phyloP scores from a whole-genome alignment of 2,329 filamentous ascomycete species.

The Alternaria triticina region DNA sequence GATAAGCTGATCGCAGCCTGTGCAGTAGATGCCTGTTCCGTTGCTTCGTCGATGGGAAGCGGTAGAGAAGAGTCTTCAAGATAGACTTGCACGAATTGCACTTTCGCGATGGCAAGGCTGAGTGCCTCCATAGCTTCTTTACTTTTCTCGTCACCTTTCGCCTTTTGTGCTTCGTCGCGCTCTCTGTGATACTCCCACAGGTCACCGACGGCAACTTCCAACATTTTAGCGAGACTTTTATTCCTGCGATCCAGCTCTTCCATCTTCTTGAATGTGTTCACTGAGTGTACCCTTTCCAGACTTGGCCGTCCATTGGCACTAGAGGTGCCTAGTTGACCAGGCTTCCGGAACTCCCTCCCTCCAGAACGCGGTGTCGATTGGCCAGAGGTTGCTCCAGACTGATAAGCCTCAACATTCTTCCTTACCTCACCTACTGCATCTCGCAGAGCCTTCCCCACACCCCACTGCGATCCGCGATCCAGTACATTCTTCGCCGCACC shows the following conservation, averaged over 20 bases:
- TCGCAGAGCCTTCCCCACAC: conserved; percentile 80
- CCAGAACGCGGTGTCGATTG: conserved; percentile 42
- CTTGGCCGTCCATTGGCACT: conserved; percentile 21
- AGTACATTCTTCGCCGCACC: conserved; percentile 78
- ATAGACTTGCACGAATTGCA: conserved; percentile 60
- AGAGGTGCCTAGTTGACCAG: conserved; percentile 30
- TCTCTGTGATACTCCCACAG: conserved; percentile 66
- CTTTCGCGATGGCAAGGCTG: conserved; percentile 57
- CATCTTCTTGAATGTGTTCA: conserved; percentile 37
- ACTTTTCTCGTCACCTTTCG: conserved; percentile 30
- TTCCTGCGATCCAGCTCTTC: conserved; percentile 68
- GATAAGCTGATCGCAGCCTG: conserved; percentile 28
- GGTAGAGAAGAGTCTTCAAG: conserved; percentile 55
- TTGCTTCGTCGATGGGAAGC: conserved; percentile 49
- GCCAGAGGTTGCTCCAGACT: conserved; percentile 47
- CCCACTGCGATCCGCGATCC: conserved; percentile 75
- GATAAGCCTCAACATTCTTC: conserved; percentile 74
- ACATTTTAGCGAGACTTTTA: conserved; percentile 68
- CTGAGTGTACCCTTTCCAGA: conserved; percentile 28
- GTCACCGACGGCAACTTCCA: conserved; percentile 69
- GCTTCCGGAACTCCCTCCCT: conserved; percentile 44
- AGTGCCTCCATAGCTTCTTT: conserved; percentile 50
- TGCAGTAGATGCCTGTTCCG: conserved; percentile 32
- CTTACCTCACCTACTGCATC: conserved; percentile 81
- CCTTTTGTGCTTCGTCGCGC: conserved; percentile 51